These are phyloP conservation scores for Ascochyta viciae-villosae DNA, from an alignment of 2,329 filamentous ascomycete species.

Conservation along the genomic window DNA sequence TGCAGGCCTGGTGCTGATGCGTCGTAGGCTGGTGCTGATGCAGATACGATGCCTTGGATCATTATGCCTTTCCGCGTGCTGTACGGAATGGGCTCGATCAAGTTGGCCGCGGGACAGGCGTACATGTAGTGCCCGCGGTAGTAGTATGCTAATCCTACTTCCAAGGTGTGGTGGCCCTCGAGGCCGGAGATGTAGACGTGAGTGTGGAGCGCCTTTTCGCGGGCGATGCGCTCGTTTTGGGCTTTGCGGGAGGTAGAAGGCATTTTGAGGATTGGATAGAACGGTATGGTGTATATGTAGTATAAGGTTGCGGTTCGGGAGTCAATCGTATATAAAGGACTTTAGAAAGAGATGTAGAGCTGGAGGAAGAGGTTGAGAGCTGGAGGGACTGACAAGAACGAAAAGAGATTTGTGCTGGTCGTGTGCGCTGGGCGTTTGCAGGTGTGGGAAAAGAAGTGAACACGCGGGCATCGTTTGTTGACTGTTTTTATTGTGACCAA, in stretches of 20 bases:
- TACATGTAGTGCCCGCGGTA: conserved; percentile 44
- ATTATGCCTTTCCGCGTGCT: conserved; percentile 28
- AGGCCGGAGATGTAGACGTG: conserved; percentile 38
- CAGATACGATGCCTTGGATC: conserved; percentile 17
- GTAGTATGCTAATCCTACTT: conserved; percentile 36
- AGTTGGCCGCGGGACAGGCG: conserved; percentile 17
- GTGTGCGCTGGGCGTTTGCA: not conserved
- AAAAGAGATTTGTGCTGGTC: not conserved
- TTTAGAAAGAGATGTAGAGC: too few species aligned
- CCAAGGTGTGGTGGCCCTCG: conserved; percentile 27
- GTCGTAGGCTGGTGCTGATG: conserved; percentile 21
- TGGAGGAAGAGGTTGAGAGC: not conserved
- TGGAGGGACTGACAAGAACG: not conserved
- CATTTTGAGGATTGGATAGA: not conserved
- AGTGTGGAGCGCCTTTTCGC: conserved; percentile 18
- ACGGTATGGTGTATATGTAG: not conserved
- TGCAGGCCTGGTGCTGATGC: not conserved
- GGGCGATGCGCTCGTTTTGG: conserved; percentile 8
- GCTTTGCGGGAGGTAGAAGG: not conserved
- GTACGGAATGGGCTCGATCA: conserved; percentile 32
- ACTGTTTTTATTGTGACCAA: not conserved
- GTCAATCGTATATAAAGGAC: too few species aligned
- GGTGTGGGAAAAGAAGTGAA: not conserved
- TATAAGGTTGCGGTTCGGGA: not conserved
- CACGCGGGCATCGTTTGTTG: not conserved